phyloP scores from a whole-genome alignment of 768 basidiomycete species.

The Russula foetens region DNA sequence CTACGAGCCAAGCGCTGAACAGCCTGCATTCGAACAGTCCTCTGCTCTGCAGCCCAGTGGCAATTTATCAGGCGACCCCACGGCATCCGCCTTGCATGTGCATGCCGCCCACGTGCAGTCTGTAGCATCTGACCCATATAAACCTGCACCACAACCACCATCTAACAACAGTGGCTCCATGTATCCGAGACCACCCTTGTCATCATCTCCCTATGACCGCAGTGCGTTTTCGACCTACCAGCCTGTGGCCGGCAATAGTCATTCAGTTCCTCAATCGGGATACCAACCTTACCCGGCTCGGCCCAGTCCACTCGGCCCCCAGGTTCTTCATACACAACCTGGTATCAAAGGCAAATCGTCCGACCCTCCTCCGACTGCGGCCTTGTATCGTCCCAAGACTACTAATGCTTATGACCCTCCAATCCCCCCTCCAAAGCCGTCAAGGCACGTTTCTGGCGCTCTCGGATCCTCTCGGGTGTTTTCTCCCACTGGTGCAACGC shows the following conservation, averaged over 20 bases:
- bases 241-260: slow-evolving; percentile 15
- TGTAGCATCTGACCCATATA: background rate
- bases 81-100: slow-evolving; percentile 3
- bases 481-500: slow-evolving; percentile 6
- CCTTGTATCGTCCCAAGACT: slow-evolving; percentile 23
- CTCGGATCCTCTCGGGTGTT: background rate
- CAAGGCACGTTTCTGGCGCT: slow-evolving; percentile 2
- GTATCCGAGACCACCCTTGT: slow-evolving; percentile 1
- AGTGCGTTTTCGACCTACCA: slow-evolving; percentile 25
- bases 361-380: slow-evolving; percentile 3
- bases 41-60: background rate
- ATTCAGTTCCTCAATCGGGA: slow-evolving; percentile 18
- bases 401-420: slow-evolving; percentile 30
- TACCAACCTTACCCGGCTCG: slow-evolving; percentile 19
- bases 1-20: background rate
- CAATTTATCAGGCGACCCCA: background rate
- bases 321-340: background rate
- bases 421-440: slow-evolving; percentile 21
- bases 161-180: background rate
- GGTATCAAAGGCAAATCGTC: background rate
- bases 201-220: slow-evolving; percentile 10
- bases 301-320: slow-evolving; percentile 12
- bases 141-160: background rate
- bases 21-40: background rate
- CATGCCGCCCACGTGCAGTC: slow-evolving; percentile 5